phyloP scores from a whole-genome alignment of 768 basidiomycete species.

The Boletus rex-veris region DNA sequence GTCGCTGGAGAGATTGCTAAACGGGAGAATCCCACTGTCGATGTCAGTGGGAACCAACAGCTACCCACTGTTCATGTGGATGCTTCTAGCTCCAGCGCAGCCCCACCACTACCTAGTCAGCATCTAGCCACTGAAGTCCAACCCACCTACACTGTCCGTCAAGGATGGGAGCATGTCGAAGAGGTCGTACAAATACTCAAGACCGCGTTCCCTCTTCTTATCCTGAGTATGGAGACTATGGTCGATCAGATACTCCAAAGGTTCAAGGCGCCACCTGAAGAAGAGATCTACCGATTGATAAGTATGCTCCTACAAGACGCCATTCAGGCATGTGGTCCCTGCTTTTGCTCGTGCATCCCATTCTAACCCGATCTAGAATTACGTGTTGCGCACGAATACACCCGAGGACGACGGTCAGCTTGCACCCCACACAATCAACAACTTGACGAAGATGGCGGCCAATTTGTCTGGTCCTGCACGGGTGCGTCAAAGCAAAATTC shows the following conservation, averaged over 20 bases:
- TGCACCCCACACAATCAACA: constrained; percentile 49
- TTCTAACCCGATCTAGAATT: constrained; percentile 45
- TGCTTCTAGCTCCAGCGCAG: constrained; percentile 8
- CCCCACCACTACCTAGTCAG: constrained; percentile 11
- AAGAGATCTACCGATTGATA: constrained; percentile 90
- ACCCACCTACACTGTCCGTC: constrained; percentile 43
- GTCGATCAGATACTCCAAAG: constrained; percentile 89
- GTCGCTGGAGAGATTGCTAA: constrained; percentile 25
- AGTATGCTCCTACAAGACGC: constrained; percentile 87
- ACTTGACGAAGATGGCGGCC: constrained; percentile 55
- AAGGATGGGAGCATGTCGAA: constrained; percentile 88
- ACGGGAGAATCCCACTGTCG: constrained; percentile 17
- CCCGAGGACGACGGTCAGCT: constrained; percentile 69
- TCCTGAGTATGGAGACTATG: constrained; percentile 94
- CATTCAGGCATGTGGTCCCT: constrained; percentile 54
- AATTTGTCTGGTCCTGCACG: constrained; percentile 57
- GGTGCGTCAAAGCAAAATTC: constrained; percentile 37
- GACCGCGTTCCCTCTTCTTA: constrained; percentile 91
- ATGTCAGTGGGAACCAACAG: constrained; percentile 28
- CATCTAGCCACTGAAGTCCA: constrained; percentile 19
- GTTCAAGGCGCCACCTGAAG: constrained; percentile 86
- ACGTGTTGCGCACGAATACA: constrained; percentile 60
- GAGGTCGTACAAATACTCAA: constrained; percentile 93
- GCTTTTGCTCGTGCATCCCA: neutral
- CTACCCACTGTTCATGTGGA: constrained; percentile 15